Evolutionary conservation across 2,329 filamentous ascomycete genomes (phyloP).

Genomic region (Cladosporium sp.): DNA sequence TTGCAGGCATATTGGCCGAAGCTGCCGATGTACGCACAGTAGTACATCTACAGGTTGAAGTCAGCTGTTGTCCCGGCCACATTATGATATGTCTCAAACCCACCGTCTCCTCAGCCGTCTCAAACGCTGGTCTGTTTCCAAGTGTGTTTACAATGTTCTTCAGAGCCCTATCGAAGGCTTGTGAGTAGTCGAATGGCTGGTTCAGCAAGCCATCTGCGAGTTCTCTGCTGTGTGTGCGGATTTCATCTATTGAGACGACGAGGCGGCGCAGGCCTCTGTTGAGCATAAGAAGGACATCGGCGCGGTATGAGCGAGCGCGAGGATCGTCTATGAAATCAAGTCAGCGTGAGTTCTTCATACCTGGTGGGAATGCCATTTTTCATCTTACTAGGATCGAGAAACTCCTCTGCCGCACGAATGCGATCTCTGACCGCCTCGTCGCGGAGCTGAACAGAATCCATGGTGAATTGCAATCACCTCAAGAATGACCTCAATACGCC

Average conservation of each 20-base stretch:
- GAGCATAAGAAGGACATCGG: constrained; percentile 77
- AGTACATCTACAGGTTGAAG: constrained; percentile 56
- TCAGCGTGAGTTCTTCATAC: constrained; percentile 12
- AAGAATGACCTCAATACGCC: too few relatives aligned
- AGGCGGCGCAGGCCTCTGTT: constrained; percentile 58
- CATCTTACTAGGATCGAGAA: constrained; percentile 81
- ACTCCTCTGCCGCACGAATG: constrained; percentile 83
- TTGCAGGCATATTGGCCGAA: constrained; percentile 96
- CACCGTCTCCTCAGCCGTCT: constrained; percentile 71
- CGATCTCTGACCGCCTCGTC: constrained; percentile 83
- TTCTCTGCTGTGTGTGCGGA: constrained; percentile 79
- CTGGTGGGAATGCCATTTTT: background rate
- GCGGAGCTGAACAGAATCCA: constrained; percentile 72
- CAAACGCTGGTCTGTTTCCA: constrained; percentile 68
- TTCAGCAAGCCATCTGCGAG: constrained; percentile 76
- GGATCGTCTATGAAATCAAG: constrained; percentile 46
- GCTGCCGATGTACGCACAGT: constrained; percentile 94
- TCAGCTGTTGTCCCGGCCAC: background rate
- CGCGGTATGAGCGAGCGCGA: constrained; percentile 70
- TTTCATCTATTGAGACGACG: constrained; percentile 72
- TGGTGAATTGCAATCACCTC: constrained; percentile 33
- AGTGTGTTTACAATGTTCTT: constrained; percentile 83
- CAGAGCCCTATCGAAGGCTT: constrained; percentile 86
- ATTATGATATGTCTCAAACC: constrained; percentile 17
- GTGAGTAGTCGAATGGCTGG: constrained; percentile 80